Percentiles rank a stretch among this genome's conserved stretches.
Evolutionary conservation across 1,139 yeast genomes (phyloP).

Genomic region (Scheffersomyces stambukii): DNA sequence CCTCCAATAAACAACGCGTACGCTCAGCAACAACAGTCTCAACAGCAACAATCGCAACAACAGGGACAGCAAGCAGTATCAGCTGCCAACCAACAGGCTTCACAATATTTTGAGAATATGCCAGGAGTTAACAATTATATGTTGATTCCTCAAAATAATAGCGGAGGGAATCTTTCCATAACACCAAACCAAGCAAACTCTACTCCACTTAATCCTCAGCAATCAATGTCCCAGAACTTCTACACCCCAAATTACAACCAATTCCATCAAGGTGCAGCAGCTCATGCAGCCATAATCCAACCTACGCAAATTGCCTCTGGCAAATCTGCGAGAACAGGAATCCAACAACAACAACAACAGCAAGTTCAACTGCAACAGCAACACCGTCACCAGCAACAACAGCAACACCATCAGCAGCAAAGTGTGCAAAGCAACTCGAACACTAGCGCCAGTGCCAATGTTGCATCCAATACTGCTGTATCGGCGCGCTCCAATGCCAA

Average conservation of each 20-base stretch:
- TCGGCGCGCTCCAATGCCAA: slow-evolving; percentile 1
- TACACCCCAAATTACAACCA: slow-evolving; percentile 10
- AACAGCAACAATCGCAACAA: slow-evolving; percentile 7
- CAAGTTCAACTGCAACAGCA: slow-evolving; percentile 5
- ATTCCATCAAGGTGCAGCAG: slow-evolving; percentile 7
- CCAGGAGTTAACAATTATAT: slow-evolving; percentile 17
- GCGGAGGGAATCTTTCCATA: slow-evolving; percentile 7
- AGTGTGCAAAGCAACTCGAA: slow-evolving; percentile 1
- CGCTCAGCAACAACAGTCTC: slow-evolving; percentile 3
- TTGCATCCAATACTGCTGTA: neutral
- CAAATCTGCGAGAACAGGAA: slow-evolving; percentile 4
- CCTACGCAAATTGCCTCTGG: slow-evolving; percentile 3
- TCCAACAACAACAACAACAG: slow-evolving; percentile 6
- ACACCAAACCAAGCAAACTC: slow-evolving; percentile 8
- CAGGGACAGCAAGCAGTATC: slow-evolving; percentile 1
- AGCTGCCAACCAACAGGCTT: neutral
- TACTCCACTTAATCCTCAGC: too few relatives aligned
- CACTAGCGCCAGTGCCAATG: neutral
- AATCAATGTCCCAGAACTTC: too few relatives aligned
- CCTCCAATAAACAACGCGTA: slow-evolving; percentile 5
- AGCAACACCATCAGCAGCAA: slow-evolving; percentile 5
- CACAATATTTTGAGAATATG: slow-evolving; percentile 12
- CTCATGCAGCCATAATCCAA: slow-evolving; percentile 4
- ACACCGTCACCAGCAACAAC: slow-evolving; percentile 3
- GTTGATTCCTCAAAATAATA: slow-evolving; percentile 11